Evolutionary conservation across 2,329 filamentous ascomycete species (phyloP), one percentile per base, ranked within the genome.

Genomic region (Diaporthe citrichinensis): DNA sequence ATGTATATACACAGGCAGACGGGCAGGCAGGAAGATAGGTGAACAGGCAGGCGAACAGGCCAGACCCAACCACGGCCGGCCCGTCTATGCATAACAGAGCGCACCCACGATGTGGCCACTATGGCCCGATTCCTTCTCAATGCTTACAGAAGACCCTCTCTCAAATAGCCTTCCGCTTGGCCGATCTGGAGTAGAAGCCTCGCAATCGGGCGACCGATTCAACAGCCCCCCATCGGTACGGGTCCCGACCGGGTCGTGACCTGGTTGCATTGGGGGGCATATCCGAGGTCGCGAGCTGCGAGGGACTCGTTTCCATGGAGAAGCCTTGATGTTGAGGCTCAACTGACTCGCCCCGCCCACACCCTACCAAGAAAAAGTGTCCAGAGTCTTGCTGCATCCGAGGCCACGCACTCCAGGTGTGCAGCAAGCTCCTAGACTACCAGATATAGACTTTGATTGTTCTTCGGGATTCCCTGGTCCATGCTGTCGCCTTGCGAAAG

Each of bases 331-430:
- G 46, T 46, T 73, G 72, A 73, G 72, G 72, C 72, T 73, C 72
- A 73, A 73, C 46, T 73, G 72, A 73, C 72, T 73, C 72, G 59
- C 25, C 58, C 51, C n/a, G 58, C 34, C 46, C 46, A 65, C 46
- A 51, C 57, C 41, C 14, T 4, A 41, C 55, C 41, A 44, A 23
- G 34, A 5, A 46, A 46, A 51, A 68, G n/a, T 14, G 65, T 39
- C 55, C 49, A 55, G 15, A 69, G 23, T 41, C 34, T 55, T 55
- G 71, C 53, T 46, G 15, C 28, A 44, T 5, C 25, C 28, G 28
- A 23, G 20, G 17, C 17, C 44, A 67, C n/a, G 28, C 28, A 28
- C 25, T 57, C 25, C 31, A 14, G 44, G 44, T n/a, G 23, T 41
- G 57, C 31, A 59, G 36, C 34, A 55, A 28, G 34, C 14, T 39